Evolutionary conservation across 2,329 filamentous ascomycete genomes (phyloP).

Genomic region (Pestalotiopsis fici): DNA sequence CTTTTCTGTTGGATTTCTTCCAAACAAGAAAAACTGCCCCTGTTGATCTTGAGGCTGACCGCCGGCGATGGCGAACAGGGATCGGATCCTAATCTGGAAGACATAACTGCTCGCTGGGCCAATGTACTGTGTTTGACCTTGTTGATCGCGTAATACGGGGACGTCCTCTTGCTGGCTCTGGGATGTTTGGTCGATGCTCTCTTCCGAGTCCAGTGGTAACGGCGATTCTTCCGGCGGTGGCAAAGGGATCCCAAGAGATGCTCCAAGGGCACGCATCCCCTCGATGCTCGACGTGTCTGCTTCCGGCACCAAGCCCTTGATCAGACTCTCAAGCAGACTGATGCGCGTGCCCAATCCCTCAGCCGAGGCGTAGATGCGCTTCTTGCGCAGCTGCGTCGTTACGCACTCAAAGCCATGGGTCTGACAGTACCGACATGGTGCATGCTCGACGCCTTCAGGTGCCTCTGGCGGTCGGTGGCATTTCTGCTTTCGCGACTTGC

Average conservation of each 20-base stretch:
- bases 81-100: constrained; percentile 40
- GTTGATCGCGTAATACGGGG: constrained; percentile 38
- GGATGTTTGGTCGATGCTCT: constrained; percentile 15
- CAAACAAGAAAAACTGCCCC: constrained; percentile 39
- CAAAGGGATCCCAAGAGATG: constrained; percentile 38
- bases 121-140: constrained; percentile 45
- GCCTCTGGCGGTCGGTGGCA: constrained; percentile 34
- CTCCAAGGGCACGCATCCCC: constrained; percentile 38
- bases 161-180: constrained; percentile 30
- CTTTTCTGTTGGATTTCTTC: constrained; percentile 36
- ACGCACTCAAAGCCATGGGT: constrained; percentile 40
- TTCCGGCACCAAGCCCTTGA: constrained; percentile 42
- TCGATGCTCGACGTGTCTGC: constrained; percentile 41
- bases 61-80: constrained; percentile 36
- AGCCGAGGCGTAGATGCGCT: constrained; percentile 41
- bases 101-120: constrained; percentile 41
- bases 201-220: constrained; percentile 11
- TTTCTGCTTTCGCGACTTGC: constrained; percentile 47
- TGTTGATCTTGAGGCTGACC: constrained; percentile 20
- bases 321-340: constrained; percentile 41
- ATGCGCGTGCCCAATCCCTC: constrained; percentile 40
- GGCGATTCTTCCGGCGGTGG: constrained; percentile 23
- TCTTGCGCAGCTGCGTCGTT: constrained; percentile 44
- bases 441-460: constrained; percentile 24
- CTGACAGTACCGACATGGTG: constrained; percentile 41